A percentile compares a stretch with the other conserved stretches of the same genome.
These are phyloP conservation scores for Hymenoscyphus scutula DNA, from an alignment of 2,329 filamentous ascomycete genomes.

Conservation along the genomic window DNA sequence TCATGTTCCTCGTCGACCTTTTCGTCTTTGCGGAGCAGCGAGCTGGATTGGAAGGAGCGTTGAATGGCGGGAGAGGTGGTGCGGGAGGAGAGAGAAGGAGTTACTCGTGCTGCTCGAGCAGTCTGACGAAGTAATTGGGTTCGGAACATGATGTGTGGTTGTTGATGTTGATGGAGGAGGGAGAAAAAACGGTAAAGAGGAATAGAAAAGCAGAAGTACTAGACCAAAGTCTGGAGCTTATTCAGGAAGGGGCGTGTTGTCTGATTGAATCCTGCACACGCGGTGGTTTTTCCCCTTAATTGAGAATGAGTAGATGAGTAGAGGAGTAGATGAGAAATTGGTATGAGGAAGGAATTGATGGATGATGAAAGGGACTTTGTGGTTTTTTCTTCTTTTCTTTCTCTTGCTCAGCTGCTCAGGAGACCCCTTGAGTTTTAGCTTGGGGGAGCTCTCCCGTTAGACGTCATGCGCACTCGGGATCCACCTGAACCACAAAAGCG, in stretches of 20 bases:
- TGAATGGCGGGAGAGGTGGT: conserved; percentile 17
- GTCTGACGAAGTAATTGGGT: conserved; percentile 32
- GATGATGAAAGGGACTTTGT: not conserved
- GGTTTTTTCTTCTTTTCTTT: not conserved
- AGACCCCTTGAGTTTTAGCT: conserved; percentile 11
- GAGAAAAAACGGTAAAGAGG: not conserved
- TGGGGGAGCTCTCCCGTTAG: not conserved
- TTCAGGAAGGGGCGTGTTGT: not conserved
- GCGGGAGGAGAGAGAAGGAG: conserved; percentile 20
- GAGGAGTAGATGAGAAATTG: conserved; percentile 5
- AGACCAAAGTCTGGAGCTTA: not conserved
- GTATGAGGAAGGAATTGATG: not conserved
- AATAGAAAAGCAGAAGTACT: conserved; percentile 3
- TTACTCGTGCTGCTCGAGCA: conserved; percentile 27
- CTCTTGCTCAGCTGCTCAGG: conserved; percentile 7
- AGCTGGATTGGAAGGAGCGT: conserved; percentile 27
- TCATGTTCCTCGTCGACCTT: conserved; percentile 29
- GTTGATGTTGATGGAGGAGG: not conserved
- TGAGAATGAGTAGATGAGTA: not conserved
- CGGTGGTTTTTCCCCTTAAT: not conserved
- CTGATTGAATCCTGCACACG: not conserved
- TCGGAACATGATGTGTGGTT: conserved; percentile 29
- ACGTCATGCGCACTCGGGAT: conserved; percentile 2
- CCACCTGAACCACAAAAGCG: not conserved
- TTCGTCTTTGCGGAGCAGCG: conserved; percentile 25